Evolutionary conservation across 2,329 filamentous ascomycete genomes (phyloP), one percentile per base, ranked within the genome.

Genomic region (Didymella sp.): DNA sequence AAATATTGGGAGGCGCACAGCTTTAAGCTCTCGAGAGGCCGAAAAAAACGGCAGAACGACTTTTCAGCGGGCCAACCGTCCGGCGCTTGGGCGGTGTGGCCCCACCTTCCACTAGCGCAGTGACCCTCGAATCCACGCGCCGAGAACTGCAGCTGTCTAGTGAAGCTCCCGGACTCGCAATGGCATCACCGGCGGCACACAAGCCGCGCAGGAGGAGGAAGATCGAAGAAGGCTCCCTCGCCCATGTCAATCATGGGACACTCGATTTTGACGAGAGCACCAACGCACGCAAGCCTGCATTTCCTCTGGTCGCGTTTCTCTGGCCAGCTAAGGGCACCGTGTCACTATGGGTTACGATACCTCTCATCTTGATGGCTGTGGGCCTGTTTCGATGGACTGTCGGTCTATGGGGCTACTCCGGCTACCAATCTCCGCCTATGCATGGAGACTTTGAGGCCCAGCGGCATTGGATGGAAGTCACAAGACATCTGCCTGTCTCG

Each of bases 391-490:
- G 95, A 68, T 98, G 95, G 95, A 89, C 91, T 28, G 90, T 92
- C 44, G 90, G 92, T 25, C 82, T 98, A 40, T 98, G 95, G 91
- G 92, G 91, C 56, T 97, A 98, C 76, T 99, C 95, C 68, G 95
- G 94, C 53, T 90, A 89, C 70, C 81, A 89, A 57, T 86, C 85
- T 58, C 93, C 93, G 31, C 95, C 95, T 6, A 92, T 97, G 87
- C 90, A 93, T 72, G 95, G 95, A 64, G 95, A 99, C 77, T 99
- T 96, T 78, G 95, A 99, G 80, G 95, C 96, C 3, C 95, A 99
- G 76, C 83, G 95, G 68, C 95, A 99, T 77, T 99, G 95, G 95
- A 96, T 99, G 93, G 95, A 99, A 73, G 82, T 99, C 63, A 97
- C 95, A 2, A 90, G 87, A 8, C 87, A 96, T 58, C 82, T 99